Base-by-base conservation (phyloP, 78 protist species). In the Dictyostelium capitatum region DNA sequence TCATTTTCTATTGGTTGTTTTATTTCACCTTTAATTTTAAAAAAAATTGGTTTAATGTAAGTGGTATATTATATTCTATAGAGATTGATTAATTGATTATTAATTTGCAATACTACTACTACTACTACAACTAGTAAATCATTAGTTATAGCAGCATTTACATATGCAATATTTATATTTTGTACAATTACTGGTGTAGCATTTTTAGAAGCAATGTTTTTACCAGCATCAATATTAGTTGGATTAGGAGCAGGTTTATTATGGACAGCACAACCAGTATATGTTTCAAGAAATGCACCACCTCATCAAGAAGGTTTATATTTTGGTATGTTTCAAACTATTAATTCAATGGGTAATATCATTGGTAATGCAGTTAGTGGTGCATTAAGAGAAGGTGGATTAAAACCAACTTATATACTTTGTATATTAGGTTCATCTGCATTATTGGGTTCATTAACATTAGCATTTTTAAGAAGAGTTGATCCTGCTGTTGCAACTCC, bases 11-110 rank as follows among this genome's bases (percentile, higher is more conserved):
- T 85, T 28, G 83, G 92, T 43, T 77, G 84, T 62, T 85, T 77
- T 50, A 28, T 85, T 15, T 25, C 83, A 48, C 92, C 92, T 11
- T 3, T 50, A 47, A 23, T 85, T 32, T 17, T 57, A n/a, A 85
- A 77, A 37, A 85, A 77, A 50, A 62, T 85, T 25, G 92, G 92
- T 25, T 73, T 83, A 47, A 30, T 83, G 89, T 82, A 82, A 82
- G 65, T 37, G 2, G 43, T 37, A n/a, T n/a, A n/a, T n/a, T n/a
- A n/a, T n/a, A n/a, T n/a, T n/a, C n/a, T n/a, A n/a, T n/a, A n/a
- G n/a, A n/a, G n/a, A n/a, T n/a, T n/a, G n/a, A n/a, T n/a, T n/a
- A n/a, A n/a, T n/a, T n/a, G n/a, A n/a, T n/a, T n/a, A n/a, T n/a
- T n/a, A n/a, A n/a, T n/a, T n/a, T n/a, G n/a, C n/a, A n/a, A n/a